Conservation (phyloP, 495 filamentous ascomycete genomes). For the Penicillium nucicola region DNA sequence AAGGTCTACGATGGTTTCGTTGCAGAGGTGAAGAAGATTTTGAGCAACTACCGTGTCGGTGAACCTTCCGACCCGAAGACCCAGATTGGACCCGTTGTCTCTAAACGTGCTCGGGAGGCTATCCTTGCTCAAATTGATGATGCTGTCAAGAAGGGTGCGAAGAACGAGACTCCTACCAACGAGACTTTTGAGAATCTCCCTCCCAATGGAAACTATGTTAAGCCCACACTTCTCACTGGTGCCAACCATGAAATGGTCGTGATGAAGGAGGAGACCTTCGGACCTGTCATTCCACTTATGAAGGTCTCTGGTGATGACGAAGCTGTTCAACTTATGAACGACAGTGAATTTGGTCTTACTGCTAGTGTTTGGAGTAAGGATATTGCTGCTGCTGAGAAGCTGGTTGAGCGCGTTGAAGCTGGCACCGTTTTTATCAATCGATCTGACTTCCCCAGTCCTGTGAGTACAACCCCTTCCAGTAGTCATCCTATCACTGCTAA, state of each 20-base stretch:
- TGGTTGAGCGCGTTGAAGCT: constrained; percentile 80
- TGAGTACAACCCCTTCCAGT: constrained; percentile 43
- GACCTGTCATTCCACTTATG: constrained; percentile 86
- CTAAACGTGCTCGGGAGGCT: constrained; percentile 64
- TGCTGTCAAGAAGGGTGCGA: constrained; percentile 78
- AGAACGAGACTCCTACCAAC: constrained; percentile 74
- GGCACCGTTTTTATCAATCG: constrained; percentile 94
- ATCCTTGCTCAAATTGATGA: constrained; percentile 76
- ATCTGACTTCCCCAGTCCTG: constrained; percentile 82
- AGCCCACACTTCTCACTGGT: constrained; percentile 74
- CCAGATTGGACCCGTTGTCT: constrained; percentile 84
- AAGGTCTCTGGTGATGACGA: constrained; percentile 78
- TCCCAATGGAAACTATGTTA: constrained; percentile 74
- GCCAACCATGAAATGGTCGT: constrained; percentile 78
- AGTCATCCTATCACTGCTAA: constrained; percentile 1
- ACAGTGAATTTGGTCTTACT: constrained; percentile 85
- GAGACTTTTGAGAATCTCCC: constrained; percentile 66
- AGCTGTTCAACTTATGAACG: constrained; percentile 82
- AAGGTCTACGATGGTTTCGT: constrained; percentile 77
- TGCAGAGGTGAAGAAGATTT: constrained; percentile 72
- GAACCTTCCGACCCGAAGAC: constrained; percentile 74
- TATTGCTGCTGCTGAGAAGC: constrained; percentile 62
- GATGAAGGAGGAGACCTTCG: constrained; percentile 94
- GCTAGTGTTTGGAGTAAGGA: constrained; percentile 97
- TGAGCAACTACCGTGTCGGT: constrained; percentile 80